Evolutionary conservation across 2,329 filamentous ascomycete genomes (phyloP).

Genomic region (Lecanicillium sp.): DNA sequence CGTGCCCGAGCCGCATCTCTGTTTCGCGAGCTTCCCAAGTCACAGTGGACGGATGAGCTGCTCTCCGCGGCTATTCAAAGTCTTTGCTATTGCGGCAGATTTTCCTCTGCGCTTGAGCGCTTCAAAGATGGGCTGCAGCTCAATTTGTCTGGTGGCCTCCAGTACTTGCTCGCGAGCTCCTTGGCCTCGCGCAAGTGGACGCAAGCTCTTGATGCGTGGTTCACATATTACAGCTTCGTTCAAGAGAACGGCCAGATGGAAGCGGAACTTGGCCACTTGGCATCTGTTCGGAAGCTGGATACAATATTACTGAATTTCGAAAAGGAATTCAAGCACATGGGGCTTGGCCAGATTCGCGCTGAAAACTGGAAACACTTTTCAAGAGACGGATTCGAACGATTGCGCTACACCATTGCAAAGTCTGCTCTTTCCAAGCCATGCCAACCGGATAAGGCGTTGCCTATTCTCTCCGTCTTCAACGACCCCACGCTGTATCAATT

Average conservation of each 20-base stretch:
- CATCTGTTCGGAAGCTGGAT: constrained; percentile 24
- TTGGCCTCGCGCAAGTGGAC: constrained; percentile 34
- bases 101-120: constrained; percentile 31
- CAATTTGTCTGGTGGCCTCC: constrained; percentile 34
- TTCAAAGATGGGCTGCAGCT: constrained; percentile 34
- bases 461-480: constrained; percentile 35
- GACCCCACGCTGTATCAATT: constrained; percentile 37
- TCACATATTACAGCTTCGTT: constrained; percentile 24
- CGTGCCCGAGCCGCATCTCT: constrained; percentile 39
- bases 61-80: constrained; percentile 37
- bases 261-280: constrained; percentile 19
- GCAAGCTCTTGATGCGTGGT: constrained; percentile 31
- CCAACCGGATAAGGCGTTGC: constrained; percentile 26
- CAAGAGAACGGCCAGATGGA: constrained; percentile 9
- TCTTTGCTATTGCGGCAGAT: constrained; percentile 35
- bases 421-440: constrained; percentile 29
- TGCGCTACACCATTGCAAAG: constrained; percentile 27
- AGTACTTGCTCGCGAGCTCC: constrained; percentile 36
- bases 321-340: constrained; percentile 25
- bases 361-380: constrained; percentile 21
- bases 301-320: constrained; percentile 30
- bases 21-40: constrained; percentile 32
- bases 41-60: constrained; percentile 34
- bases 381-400: constrained; percentile 20
- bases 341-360: constrained; percentile 19